Percentiles rank a stretch among this genome's conserved stretches.
These are phyloP conservation scores for Linum tenue DNA, from an alignment of 345 rosid genomes.

Conservation along the genomic window DNA sequence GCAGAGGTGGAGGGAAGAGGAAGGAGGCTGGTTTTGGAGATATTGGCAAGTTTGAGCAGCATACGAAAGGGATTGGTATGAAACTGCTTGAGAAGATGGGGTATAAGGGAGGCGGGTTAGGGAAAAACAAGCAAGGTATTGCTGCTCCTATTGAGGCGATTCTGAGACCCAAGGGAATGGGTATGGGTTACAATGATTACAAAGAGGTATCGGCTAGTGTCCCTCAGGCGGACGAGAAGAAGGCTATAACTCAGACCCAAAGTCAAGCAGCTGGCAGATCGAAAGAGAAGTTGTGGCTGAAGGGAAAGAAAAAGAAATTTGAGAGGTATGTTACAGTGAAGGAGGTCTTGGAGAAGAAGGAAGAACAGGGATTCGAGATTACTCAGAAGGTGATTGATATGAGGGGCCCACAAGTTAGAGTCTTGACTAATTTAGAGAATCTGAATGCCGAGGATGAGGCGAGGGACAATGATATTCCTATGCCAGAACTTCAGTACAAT, in stretches of 20 bases:
- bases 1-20: slow-evolving; percentile 18
- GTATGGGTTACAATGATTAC: slow-evolving; percentile 82
- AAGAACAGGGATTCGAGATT: slow-evolving; percentile 67
- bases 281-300: slow-evolving; percentile 59
- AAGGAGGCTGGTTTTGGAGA: slow-evolving; percentile 34
- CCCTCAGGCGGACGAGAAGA: slow-evolving; percentile 54
- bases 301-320: slow-evolving; percentile 34
- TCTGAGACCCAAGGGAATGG: slow-evolving; percentile 87
- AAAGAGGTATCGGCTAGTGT: slow-evolving; percentile 47
- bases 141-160: slow-evolving; percentile 73
- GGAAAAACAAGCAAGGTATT: slow-evolving; percentile 83
- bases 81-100: slow-evolving; percentile 89
- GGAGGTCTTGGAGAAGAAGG: slow-evolving; percentile 65
- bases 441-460: slow-evolving; percentile 86
- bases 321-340: slow-evolving; percentile 51
- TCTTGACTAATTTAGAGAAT: slow-evolving; percentile 81
- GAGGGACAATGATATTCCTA: slow-evolving; percentile 71
- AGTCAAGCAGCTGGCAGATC: slow-evolving; percentile 28
- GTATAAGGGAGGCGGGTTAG: slow-evolving; percentile 80
- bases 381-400: slow-evolving; percentile 84
- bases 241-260: slow-evolving; percentile 16
- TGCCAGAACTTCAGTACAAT: slow-evolving; percentile 93
- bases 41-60: slow-evolving; percentile 64
- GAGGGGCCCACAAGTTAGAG: slow-evolving; percentile 85
- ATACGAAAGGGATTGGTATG: slow-evolving; percentile 75